Evolutionary conservation across 441 rosid species (phyloP), one percentile per base, ranked within the genome.

Genomic region (Erysimum cheiri): DNA sequence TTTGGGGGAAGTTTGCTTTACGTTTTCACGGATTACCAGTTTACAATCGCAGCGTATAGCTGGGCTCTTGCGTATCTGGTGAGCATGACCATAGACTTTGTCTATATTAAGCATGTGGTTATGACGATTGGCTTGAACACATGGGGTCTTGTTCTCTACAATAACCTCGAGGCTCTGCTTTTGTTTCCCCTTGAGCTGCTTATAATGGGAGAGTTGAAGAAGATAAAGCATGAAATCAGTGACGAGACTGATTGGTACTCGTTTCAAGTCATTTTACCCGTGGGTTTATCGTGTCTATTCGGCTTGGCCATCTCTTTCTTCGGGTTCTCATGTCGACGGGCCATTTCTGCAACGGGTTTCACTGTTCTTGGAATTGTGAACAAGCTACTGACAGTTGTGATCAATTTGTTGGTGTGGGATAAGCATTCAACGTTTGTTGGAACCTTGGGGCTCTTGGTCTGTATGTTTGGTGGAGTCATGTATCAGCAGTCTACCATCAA

Each of bases 321-420:
- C 17, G 99, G 99, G 12, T 94, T 94, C 81, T 94, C 99, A 15
- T 92, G 99, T 73, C 87, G 98, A 12, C 78, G 87, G 48, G 97
- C 93, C 2, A 94, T 94, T 65, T 94, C 99, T 31, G 99, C 99
- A 2, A 94, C 98, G 8, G 99, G 99, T 1, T 94, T 85, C 64
- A 94, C 99, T 9, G 98, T 94, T 77, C 97, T 94, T 47, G 99
- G 98, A 1, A 92, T 94, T 10, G 98, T 94, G 71, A 94, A 92
- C 77, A 94, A 94, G 87, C 73, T 92, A 4, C 59, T 94, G 83
- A 94, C 99, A 0, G 98, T 94, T 44, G 87, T 90, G 77, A 90
- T 94, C 61, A 94, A 92, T 80, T 75, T 88, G 66, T 66, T 87
- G n/a, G 79, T 94, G 10, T 94, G 99, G 99, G 99, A 94, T 82